Conservation (phyloP, 73 alveolate species). For the Paramecium caudatum region DNA sequence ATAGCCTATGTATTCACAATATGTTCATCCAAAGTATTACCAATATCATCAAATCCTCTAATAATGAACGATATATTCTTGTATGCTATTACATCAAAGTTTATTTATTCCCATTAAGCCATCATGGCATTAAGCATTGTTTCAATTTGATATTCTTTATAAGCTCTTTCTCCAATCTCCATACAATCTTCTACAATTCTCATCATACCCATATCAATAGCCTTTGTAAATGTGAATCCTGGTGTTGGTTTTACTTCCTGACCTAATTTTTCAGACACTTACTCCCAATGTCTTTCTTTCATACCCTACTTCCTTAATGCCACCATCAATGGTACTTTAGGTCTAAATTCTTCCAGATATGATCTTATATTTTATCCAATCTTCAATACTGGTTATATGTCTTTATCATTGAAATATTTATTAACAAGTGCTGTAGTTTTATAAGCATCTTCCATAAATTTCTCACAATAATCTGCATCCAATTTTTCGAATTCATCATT, state of each 20-base stretch:
- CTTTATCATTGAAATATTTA: constrained; percentile 87
- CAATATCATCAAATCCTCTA: constrained; percentile 60
- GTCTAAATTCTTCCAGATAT: constrained; percentile 94
- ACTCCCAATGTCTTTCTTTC: constrained; percentile 99
- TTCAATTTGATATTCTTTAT: constrained; percentile 68
- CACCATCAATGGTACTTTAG: constrained; percentile 94
- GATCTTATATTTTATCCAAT: constrained; percentile 60
- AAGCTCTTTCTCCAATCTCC: constrained; percentile 99
- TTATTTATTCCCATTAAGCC: constrained; percentile 68
- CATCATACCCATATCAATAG: constrained; percentile 95
- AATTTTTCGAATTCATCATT: constrained; percentile 90
- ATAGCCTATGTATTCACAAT: constrained; percentile 45
- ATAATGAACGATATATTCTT: constrained; percentile 73
- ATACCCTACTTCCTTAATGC: constrained; percentile 95
- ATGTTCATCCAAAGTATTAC: constrained; percentile 49
- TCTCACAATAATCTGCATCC: constrained; percentile 88
- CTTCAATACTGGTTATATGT: constrained; percentile 72
- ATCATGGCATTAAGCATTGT: constrained; percentile 65
- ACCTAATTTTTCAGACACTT: constrained; percentile 95
- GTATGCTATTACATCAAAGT: constrained; percentile 78
- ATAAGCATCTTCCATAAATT: constrained; percentile 85
- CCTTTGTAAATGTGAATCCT: constrained; percentile 97
- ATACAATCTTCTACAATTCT: constrained; percentile 95
- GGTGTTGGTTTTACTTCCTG: constrained; percentile 90
- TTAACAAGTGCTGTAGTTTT: constrained; percentile 83